phyloP scores from a whole-genome alignment of 345 rosid species.

The Erucastrum elatum region DNA sequence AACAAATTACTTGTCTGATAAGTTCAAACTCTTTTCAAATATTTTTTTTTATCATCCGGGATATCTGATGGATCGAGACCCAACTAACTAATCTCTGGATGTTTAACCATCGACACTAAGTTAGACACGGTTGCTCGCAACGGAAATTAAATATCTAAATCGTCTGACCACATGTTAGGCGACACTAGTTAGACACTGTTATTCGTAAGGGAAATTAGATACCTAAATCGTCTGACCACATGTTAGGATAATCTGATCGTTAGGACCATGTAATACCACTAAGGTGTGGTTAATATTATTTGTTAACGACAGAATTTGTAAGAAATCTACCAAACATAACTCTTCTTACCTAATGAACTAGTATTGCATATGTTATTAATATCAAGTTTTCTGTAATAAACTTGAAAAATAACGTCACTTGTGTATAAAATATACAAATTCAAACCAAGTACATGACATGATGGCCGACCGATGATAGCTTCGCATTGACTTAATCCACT shows the following conservation, averaged over 20 bases:
- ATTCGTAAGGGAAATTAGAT: too few relatives aligned
- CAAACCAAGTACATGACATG: slow-evolving; percentile 2
- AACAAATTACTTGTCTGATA: slow-evolving; percentile 10
- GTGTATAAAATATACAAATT: neutral
- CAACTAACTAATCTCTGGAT: too few relatives aligned
- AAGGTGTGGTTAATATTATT: neutral
- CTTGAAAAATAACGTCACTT: neutral
- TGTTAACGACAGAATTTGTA: neutral
- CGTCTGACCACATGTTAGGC: too few relatives aligned
- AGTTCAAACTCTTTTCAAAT: neutral
- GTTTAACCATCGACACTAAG: too few relatives aligned
- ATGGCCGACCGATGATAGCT: slow-evolving; percentile 30
- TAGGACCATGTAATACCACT: too few relatives aligned
- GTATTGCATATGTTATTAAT: neutral
- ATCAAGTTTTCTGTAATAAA: neutral
- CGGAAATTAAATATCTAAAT: too few relatives aligned
- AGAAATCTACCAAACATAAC: neutral
- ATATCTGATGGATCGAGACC: too few relatives aligned
- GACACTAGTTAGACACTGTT: too few relatives aligned
- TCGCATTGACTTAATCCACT: slow-evolving; percentile 19
- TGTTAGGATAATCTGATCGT: too few relatives aligned
- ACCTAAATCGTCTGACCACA: too few relatives aligned
- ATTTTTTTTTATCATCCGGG: too few relatives aligned
- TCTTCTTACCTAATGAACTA: neutral
- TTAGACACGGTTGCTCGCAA: too few relatives aligned